Percentiles rank a stretch among this genome's conserved stretches.
These are phyloP conservation scores for Drosera capensis DNA, from an alignment of 148 eudicot species.

Conservation along the genomic window DNA sequence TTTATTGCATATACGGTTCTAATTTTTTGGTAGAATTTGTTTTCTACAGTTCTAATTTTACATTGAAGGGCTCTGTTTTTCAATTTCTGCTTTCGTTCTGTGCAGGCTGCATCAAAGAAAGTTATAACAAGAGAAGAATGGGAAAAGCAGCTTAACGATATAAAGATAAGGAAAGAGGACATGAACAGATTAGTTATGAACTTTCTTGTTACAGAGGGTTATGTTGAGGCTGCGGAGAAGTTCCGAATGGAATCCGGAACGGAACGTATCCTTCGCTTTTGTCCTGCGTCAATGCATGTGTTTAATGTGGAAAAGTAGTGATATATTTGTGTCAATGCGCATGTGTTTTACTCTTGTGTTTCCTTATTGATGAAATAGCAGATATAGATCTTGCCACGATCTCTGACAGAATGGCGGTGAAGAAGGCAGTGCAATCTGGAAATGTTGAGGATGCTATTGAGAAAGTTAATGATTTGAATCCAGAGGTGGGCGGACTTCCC, in stretches of 20 bases:
- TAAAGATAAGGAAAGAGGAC: conserved; percentile 75
- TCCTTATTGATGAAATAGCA: conserved; percentile 59
- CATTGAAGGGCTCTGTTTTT: too few relatives aligned
- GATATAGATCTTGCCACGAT: conserved; percentile 86
- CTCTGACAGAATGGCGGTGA: conserved; percentile 86
- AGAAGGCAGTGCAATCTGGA: conserved; percentile 89
- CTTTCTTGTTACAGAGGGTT: conserved; percentile 92
- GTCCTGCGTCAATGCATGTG: neutral
- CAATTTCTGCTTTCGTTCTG: conserved; percentile 5
- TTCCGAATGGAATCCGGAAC: conserved; percentile 85
- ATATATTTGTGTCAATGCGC: neutral
- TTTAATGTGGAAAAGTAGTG: neutral
- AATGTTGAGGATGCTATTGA: conserved; percentile 93
- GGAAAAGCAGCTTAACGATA: conserved; percentile 84
- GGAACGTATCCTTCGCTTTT: conserved; percentile 75
- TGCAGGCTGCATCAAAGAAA: conserved; percentile 61
- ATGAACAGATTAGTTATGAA: conserved; percentile 92
- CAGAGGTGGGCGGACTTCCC: conserved; percentile 39
- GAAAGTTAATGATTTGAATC: conserved; percentile 94
- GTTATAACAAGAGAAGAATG: conserved; percentile 85
- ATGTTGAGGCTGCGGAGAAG: conserved; percentile 89
- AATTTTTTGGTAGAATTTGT: neutral
- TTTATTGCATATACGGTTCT: neutral
- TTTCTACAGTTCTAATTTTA: neutral
- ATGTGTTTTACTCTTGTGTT: conserved; percentile 6